These are phyloP conservation scores for Basipetospora chlamydospora DNA, from an alignment of 2,329 filamentous ascomycete species.

Conservation along the genomic window DNA sequence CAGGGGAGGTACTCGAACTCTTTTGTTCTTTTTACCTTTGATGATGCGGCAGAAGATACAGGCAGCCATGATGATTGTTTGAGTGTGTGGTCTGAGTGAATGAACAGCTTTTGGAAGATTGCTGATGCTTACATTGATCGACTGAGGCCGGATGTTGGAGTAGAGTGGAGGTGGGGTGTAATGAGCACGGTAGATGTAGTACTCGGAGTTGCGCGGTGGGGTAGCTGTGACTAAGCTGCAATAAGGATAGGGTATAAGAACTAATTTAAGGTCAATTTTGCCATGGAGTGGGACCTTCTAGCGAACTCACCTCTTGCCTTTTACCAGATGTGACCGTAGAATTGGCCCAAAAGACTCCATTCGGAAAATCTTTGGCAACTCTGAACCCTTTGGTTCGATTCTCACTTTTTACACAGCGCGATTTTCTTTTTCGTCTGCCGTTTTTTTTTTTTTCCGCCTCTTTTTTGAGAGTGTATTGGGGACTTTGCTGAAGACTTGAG, in stretches of 20 bases:
- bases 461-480: too few species aligned
- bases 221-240: constrained; percentile 1
- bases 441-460: constrained; percentile 3
- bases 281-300: constrained; percentile 59
- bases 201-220: too few species aligned
- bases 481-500: too few species aligned
- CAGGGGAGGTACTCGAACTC: too few species aligned
- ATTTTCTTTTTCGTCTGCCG: constrained; percentile 4
- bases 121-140: neutral
- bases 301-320: constrained; percentile 66
- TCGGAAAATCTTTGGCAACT: constrained; percentile 36
- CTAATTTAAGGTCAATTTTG: too few species aligned
- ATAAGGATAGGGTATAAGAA: too few species aligned
- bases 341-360: constrained; percentile 35
- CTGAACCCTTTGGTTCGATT: constrained; percentile 26
- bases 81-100: neutral
- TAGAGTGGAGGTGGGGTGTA: too few species aligned
- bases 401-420: constrained; percentile 15
- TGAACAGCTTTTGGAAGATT: too few species aligned
- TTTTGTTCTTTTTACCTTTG: constrained; percentile 45
- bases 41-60: constrained; percentile 99
- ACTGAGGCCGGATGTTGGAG: too few species aligned
- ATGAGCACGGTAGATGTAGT: too few species aligned
- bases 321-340: constrained; percentile 68
- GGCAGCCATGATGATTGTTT: constrained; percentile 17